Conservation (phyloP, 345 rosid genomes). For the Rhodamnia argentea region DNA sequence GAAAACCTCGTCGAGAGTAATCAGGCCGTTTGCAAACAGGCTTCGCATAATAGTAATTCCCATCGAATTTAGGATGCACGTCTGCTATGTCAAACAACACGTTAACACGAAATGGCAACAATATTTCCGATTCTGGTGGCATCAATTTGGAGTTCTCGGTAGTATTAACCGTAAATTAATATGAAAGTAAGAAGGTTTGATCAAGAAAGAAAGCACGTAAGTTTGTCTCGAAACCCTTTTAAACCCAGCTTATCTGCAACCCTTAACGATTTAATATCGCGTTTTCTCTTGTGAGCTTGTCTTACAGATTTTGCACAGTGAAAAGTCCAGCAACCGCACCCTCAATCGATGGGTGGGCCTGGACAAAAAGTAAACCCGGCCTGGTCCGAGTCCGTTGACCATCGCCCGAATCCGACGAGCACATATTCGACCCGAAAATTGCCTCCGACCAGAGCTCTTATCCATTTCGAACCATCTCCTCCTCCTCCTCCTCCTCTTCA, state of each 20-base stretch:
- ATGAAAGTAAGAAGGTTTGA: fast-evolving
- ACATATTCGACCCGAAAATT: not conserved
- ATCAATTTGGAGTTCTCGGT: not conserved
- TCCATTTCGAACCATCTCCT: not conserved
- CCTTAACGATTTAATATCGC: not conserved
- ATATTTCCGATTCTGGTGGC: not conserved
- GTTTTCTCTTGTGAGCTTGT: not conserved
- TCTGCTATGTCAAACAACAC: not conserved
- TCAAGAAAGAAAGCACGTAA: fast-evolving
- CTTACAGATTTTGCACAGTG: not conserved
- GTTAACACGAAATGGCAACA: fast-evolving
- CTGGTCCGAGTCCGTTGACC: not conserved
- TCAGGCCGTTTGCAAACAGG: fast-evolving
- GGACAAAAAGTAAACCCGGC: not conserved
- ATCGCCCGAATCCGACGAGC: not conserved
- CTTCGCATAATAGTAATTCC: fast-evolving
- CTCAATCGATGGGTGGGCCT: not conserved
- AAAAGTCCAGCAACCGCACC: not conserved
- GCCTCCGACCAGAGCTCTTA: not conserved
- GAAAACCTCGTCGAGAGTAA: fast-evolving
- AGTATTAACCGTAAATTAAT: not conserved
- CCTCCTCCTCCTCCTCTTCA: not conserved
- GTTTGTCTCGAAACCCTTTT: not conserved
- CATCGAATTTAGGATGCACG: fast-evolving
- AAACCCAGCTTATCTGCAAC: not conserved